A percentile compares a stretch with the other conserved stretches of the same genome.
phyloP scores from a whole-genome alignment of 805 yeast genomes.

The Metschnikowia sp. region DNA sequence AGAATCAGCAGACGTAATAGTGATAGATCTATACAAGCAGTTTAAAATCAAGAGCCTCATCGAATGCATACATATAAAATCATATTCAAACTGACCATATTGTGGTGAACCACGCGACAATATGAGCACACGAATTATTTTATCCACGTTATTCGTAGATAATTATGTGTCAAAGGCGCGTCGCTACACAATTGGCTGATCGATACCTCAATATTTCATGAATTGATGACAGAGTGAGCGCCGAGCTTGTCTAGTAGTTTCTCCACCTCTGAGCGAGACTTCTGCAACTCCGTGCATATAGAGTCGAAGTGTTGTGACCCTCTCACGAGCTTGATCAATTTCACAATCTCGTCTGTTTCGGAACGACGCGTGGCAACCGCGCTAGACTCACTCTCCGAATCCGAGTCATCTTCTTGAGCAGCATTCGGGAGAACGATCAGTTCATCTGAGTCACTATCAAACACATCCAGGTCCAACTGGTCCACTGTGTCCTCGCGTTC shows the following conservation, averaged over 20 bases:
- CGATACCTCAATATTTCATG: slow-evolving; percentile 14
- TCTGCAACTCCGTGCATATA: slow-evolving; percentile 66
- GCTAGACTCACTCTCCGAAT: neutral
- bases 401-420: neutral
- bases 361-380: slow-evolving; percentile 2
- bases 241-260: slow-evolving; percentile 39
- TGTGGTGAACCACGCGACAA: too few species aligned
- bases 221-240: slow-evolving; percentile 31
- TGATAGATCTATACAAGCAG: too few species aligned
- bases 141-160: too few species aligned
- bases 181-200: too few species aligned
- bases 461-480: slow-evolving; percentile 14
- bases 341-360: slow-evolving; percentile 24
- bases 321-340: slow-evolving; percentile 44
- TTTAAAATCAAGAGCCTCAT: too few species aligned
- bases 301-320: slow-evolving; percentile 57
- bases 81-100: too few species aligned
- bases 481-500: slow-evolving; percentile 2
- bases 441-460: slow-evolving; percentile 17
- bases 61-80: too few species aligned
- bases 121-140: too few species aligned
- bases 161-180: too few species aligned
- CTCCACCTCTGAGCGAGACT: slow-evolving; percentile 55
- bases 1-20: too few species aligned
- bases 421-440: neutral